These are phyloP conservation scores for Macroventuria anomochaeta DNA, from an alignment of 2,329 filamentous ascomycete species.

Conservation along the genomic window DNA sequence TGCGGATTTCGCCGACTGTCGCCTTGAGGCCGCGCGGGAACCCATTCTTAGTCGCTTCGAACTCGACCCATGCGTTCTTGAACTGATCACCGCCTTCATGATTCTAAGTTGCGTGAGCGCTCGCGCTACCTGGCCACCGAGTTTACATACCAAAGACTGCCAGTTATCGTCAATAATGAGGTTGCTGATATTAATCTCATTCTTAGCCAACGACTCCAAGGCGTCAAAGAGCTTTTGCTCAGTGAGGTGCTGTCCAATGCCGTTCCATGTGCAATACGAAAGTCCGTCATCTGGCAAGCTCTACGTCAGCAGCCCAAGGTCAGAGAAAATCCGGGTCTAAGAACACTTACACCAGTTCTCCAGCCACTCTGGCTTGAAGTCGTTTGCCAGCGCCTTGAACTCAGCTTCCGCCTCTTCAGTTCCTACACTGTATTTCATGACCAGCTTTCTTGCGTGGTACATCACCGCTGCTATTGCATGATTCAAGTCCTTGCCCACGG, in stretches of 20 bases:
- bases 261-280: slow-evolving; percentile 97
- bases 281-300: slow-evolving; percentile 71
- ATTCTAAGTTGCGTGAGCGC: slow-evolving; percentile 22
- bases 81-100: slow-evolving; percentile 57
- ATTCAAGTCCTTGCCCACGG: slow-evolving; percentile 75
- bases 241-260: slow-evolving; percentile 80
- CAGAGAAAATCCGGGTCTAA: neutral
- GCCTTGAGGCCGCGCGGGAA: slow-evolving; percentile 83
- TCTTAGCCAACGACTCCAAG: slow-evolving; percentile 71
- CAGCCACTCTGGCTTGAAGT: slow-evolving; percentile 70
- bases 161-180: slow-evolving; percentile 98
- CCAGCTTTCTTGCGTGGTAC: slow-evolving; percentile 80
- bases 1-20: slow-evolving; percentile 72
- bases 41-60: slow-evolving; percentile 79
- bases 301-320: neutral
- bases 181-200: slow-evolving; percentile 78
- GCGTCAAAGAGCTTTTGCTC: slow-evolving; percentile 80
- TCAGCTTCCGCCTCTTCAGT: slow-evolving; percentile 57
- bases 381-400: slow-evolving; percentile 55
- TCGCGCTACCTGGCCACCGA: neutral
- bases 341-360: slow-evolving; percentile 71
- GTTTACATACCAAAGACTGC: slow-evolving; percentile 49
- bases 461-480: slow-evolving; percentile 79
- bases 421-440: slow-evolving; percentile 55
- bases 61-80: slow-evolving; percentile 69